phyloP scores from a whole-genome alignment of 2,329 filamentous ascomycete genomes.

The Trichoderma guizhouense region DNA sequence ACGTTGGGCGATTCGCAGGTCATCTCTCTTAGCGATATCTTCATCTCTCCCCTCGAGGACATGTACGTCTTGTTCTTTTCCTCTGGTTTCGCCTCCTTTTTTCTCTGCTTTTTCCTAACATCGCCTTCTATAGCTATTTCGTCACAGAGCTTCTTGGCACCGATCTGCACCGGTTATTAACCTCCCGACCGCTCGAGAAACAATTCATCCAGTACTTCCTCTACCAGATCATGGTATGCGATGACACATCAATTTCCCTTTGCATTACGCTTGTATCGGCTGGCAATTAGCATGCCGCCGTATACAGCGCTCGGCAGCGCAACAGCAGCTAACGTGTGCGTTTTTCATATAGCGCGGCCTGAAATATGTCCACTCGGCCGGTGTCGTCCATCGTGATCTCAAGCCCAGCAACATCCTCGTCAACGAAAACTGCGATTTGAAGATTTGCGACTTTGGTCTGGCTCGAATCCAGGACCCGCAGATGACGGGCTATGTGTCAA shows the following conservation, averaged over 20 bases:
- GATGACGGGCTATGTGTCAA: slow-evolving; percentile 99
- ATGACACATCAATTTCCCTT: not conserved
- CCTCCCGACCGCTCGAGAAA: slow-evolving; percentile 93
- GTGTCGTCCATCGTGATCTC: slow-evolving; percentile 94
- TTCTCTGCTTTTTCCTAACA: not conserved
- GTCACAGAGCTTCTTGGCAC: slow-evolving; percentile 97
- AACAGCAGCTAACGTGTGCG: slow-evolving; percentile 9
- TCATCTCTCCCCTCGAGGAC: slow-evolving; percentile 97
- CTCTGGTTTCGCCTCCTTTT: not conserved
- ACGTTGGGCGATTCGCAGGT: slow-evolving; percentile 53
- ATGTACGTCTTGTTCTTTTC: slow-evolving; percentile 61
- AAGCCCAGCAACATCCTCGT: slow-evolving; percentile 99
- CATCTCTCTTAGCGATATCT: slow-evolving; percentile 98
- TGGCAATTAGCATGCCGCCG: not conserved
- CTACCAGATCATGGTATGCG: slow-evolving; percentile 90
- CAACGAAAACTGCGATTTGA: slow-evolving; percentile 99
- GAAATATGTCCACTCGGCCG: slow-evolving; percentile 98
- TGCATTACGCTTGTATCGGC: not conserved
- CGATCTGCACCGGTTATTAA: slow-evolving; percentile 91
- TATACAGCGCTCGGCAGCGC: not conserved
- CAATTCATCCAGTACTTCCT: slow-evolving; percentile 99
- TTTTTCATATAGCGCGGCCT: slow-evolving; percentile 68
- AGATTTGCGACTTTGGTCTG: slow-evolving; percentile 98
- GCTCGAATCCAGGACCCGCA: slow-evolving; percentile 98
- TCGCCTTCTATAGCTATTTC: slow-evolving; percentile 68